phyloP scores from a whole-genome alignment of 1,284 basidiomycete species.

The Tetrapyrgos nigripes region DNA sequence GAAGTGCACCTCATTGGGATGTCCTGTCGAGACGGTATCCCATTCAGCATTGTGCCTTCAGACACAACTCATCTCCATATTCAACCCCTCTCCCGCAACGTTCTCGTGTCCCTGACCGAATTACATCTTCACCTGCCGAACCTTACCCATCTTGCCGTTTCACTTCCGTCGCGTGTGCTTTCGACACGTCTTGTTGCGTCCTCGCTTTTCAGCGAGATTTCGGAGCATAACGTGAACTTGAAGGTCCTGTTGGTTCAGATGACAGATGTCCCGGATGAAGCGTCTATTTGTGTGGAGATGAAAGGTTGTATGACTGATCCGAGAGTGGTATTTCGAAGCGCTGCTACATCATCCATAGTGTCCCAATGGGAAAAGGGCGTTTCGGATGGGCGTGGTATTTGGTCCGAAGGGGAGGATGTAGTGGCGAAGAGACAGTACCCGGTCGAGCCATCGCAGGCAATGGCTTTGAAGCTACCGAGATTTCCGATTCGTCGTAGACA shows the following conservation, averaged over 20 bases:
- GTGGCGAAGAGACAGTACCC: background rate
- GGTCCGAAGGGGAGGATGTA: background rate
- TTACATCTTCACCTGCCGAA: constrained; percentile 26
- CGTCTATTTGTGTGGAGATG: background rate
- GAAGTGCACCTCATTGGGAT: constrained; percentile 46
- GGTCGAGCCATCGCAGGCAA: background rate
- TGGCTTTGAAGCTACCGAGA: background rate
- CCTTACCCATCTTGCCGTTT: constrained; percentile 44
- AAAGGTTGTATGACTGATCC: background rate
- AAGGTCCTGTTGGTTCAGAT: constrained; percentile 10
- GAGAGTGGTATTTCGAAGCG: constrained; percentile 4
- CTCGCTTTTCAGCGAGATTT: constrained; percentile 4
- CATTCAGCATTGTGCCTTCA: constrained; percentile 35
- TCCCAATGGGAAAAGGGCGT: constrained; percentile 10
- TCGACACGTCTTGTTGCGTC: constrained; percentile 7
- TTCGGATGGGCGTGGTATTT: background rate
- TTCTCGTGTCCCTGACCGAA: constrained; percentile 30
- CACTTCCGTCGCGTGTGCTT: constrained; percentile 11
- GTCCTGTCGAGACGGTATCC: constrained; percentile 44
- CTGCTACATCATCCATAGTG: constrained; percentile 1
- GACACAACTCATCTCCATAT: constrained; percentile 42
- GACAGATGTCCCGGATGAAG: constrained; percentile 7
- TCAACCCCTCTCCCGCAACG: constrained; percentile 35
- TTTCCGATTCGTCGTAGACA: background rate
- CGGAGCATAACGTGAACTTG: constrained; percentile 11